Base-by-base conservation (phyloP, 2,329 filamentous ascomycete species). In the Colletotrichum sojae region DNA sequence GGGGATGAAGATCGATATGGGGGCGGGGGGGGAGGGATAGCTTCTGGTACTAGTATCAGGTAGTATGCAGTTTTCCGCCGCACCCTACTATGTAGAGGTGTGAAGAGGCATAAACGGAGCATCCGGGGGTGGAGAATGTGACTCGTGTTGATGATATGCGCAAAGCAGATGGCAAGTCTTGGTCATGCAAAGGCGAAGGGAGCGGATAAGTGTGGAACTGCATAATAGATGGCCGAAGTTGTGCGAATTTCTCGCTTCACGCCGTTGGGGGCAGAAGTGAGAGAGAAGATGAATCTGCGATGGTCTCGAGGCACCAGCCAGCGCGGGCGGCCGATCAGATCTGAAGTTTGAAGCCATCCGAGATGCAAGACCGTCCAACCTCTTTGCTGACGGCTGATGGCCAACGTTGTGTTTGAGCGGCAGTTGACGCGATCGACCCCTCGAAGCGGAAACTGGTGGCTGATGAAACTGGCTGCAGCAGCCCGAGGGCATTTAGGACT, bases 71-170 rank as follows among this genome's bases (percentile, higher is more conserved):
- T 36, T 36, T 36, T 10, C 10, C 31, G 31, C 9, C 31, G 8
- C 31, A 36, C 40, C 40, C 40, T 4, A 40, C 39, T 13, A 15
- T 16, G 45, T 22, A 36, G 12, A 45, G 31, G 31, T 36, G 31
- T 36, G 31, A 27, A 8, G 40, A 43, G 40, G 49, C 57, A 62
- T 56, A 39, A 67, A 57, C 31, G 49, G 49, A 27, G 56, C 48
- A 49, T 40, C 63, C 63, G 48, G 36, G 31, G 31, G 31, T 43
- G 51, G 51, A 61, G 49, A 56, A 55, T 31, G 22, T 45, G 58
- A 55, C 27, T 55, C 63, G 58, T 51, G 31, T 45, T 49, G 46
- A n/a, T n/a, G 48, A 52, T 20, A 18, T n/a, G 27, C 2, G 57
- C n/a, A 49, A 36, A 25, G 45, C 39, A 45, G 56, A 49, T 20